Base-by-base conservation (phyloP, 2,329 filamentous ascomycete genomes). In the Diplocarpon rosae region DNA sequence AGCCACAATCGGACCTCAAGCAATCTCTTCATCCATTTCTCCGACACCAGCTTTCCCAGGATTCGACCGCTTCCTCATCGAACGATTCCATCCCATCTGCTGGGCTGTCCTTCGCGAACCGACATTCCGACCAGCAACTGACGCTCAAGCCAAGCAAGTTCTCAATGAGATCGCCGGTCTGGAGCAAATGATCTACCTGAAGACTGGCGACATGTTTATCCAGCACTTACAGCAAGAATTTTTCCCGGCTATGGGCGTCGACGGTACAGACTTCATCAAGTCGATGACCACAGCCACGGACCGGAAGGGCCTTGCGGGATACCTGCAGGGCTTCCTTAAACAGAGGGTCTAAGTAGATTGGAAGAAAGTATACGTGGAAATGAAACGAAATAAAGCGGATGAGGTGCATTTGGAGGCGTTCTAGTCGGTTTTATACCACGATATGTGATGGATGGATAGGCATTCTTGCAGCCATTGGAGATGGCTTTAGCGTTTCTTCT, bases 41-140 rank as follows among this genome's bases (percentile, higher is more conserved):
- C 69, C 77, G 3, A 62, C 66, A 10, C 78, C 78, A 10, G 66
- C 65, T 14, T 79, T 98, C 24, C 85, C 89, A 2, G 90, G 92
- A 6, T 98, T 98, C 61, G 88, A 95, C 56, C 75, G 77, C 45
- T 96, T 95, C 65, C 83, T 95, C 65, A 84, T 96, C 47, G 78
- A 85, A 35, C 78, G 84, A 16, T 95, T 98, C 67, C 90, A 94
- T 47, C 76, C 85, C 0, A 73, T 93, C 7, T 89, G 85, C 62
- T 98, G 92, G 92, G 83, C 85, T 33, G 80, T 96, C 6, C 78
- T 94, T 30, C 78, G 78, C 32, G 83, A 89, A 36, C 72, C 83
- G 5, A 74, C 74, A 15, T 95, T 96, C 71, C 83, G 83, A 52
- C 78, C 86, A 1, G 80, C 80, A 51, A 66, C 69, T 43, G 92